Evolutionary conservation across 495 filamentous ascomycete genomes (phyloP).

Genomic region (Aspergillus coremiiformis): DNA sequence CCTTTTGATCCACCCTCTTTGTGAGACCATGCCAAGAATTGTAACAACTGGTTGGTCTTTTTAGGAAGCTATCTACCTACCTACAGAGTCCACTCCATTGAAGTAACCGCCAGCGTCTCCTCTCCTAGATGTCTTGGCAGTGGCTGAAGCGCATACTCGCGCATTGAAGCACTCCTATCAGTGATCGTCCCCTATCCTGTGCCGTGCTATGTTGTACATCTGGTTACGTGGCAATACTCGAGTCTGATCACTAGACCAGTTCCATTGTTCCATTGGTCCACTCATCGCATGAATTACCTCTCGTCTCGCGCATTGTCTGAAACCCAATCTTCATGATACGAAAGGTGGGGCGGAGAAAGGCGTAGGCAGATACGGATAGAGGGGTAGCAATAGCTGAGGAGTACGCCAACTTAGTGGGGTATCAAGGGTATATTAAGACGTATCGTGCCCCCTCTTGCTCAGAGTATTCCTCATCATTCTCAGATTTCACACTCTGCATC

Average conservation of each 20-base stretch:
- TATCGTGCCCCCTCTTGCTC: conserved; percentile 1
- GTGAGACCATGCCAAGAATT: neutral
- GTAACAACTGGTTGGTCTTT: neutral
- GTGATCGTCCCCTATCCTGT: neutral
- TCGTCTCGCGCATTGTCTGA: neutral
- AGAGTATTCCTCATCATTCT: neutral
- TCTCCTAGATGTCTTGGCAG: neutral
- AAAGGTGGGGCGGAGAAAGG: conserved; percentile 4
- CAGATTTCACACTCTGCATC: neutral
- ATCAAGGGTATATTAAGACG: neutral
- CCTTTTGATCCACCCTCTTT: neutral
- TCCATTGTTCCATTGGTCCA: conserved; percentile 3
- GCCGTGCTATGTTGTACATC: neutral
- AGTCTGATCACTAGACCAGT: conserved; percentile 1
- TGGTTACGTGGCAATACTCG: conserved; percentile 5
- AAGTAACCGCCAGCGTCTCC: neutral
- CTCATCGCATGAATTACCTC: neutral
- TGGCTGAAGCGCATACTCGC: neutral
- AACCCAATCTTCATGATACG: conserved; percentile 1
- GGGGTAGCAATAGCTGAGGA: conserved; percentile 8
- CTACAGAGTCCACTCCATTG: neutral
- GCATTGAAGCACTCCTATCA: neutral
- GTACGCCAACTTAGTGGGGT: neutral
- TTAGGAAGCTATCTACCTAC: too few relatives aligned
- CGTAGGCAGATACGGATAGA: neutral